Conservation (phyloP, 1,284 basidiomycete species). For the Tremellales sp. region DNA sequence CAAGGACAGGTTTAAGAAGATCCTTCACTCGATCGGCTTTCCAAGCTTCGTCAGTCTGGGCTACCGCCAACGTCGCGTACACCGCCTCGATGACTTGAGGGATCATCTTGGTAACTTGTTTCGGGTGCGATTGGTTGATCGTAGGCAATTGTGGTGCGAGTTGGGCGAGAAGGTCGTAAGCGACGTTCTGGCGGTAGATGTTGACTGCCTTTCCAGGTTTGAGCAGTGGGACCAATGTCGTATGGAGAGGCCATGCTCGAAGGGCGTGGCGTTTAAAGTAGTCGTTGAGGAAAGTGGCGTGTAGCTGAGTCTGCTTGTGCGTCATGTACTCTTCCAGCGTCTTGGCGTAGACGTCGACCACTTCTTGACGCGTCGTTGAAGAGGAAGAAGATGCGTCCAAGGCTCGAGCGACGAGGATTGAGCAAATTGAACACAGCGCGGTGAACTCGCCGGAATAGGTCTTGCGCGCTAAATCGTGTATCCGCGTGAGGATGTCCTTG, state of each 20-base stretch:
- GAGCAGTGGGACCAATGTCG: conserved; percentile 55
- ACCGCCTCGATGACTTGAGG: conserved; percentile 57
- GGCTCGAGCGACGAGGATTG: conserved; percentile 66
- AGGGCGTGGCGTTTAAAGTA: conserved; percentile 66
- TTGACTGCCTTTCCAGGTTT: conserved; percentile 61
- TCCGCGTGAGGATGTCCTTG: conserved; percentile 56
- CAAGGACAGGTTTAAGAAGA: conserved; percentile 66
- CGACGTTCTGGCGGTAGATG: conserved; percentile 68
- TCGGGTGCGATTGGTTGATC: conserved; percentile 50
- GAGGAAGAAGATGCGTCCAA: conserved; percentile 49
- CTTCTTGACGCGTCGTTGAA: conserved; percentile 26
- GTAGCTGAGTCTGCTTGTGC: conserved; percentile 73
- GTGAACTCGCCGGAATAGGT: conserved; percentile 61
- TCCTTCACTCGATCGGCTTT: conserved; percentile 73
- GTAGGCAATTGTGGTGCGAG: conserved; percentile 61
- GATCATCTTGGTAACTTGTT: conserved; percentile 54
- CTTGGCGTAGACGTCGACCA: conserved; percentile 59
- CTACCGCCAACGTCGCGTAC: conserved; percentile 55
- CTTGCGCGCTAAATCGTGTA: conserved; percentile 72
- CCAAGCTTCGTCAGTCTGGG: conserved; percentile 39
- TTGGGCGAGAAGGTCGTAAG: conserved; percentile 65
- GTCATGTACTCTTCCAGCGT: conserved; percentile 75
- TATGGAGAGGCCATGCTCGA: conserved; percentile 64
- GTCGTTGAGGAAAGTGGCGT: conserved; percentile 71
- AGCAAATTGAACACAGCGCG: conserved; percentile 64